phyloP scores from a whole-genome alignment of 1,284 basidiomycete species.

The Microstroma glucosiphilum region DNA sequence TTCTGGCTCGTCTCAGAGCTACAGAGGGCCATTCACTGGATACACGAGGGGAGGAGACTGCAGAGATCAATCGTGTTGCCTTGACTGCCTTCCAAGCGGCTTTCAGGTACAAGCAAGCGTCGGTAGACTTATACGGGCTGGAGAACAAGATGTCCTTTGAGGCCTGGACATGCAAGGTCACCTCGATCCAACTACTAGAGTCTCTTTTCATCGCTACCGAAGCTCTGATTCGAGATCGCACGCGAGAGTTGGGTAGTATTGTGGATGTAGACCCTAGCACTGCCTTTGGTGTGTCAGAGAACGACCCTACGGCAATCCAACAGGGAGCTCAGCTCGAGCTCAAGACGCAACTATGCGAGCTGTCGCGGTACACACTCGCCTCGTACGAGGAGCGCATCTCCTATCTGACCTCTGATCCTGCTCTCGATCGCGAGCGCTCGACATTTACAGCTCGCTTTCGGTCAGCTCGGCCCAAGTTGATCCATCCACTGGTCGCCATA shows the following conservation, averaged over 20 bases:
- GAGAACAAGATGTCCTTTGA: slow-evolving; percentile 56
- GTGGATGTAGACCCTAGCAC: slow-evolving; percentile 26
- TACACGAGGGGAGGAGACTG: slow-evolving; percentile 15
- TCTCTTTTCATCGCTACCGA: slow-evolving; percentile 68
- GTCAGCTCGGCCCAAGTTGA: slow-evolving; percentile 64
- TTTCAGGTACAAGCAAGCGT: slow-evolving; percentile 66
- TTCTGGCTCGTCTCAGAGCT: slow-evolving; percentile 14
- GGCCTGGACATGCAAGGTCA: slow-evolving; percentile 74
- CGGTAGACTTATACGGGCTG: slow-evolving; percentile 69
- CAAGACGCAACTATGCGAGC: slow-evolving; percentile 64
- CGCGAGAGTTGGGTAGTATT: slow-evolving; percentile 54
- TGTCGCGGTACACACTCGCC: slow-evolving; percentile 54
- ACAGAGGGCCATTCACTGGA: slow-evolving; percentile 6
- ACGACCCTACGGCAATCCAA: slow-evolving; percentile 15
- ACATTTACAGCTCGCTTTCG: slow-evolving; percentile 64
- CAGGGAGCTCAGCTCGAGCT: slow-evolving; percentile 46
- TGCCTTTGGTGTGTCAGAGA: slow-evolving; percentile 35
- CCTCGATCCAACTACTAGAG: slow-evolving; percentile 65
- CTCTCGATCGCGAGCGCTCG: slow-evolving; percentile 55
- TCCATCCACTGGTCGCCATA: slow-evolving; percentile 65
- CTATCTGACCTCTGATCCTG: slow-evolving; percentile 33
- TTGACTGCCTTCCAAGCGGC: slow-evolving; percentile 67
- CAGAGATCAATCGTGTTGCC: slow-evolving; percentile 67
- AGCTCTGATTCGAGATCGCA: slow-evolving; percentile 54
- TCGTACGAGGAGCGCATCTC: slow-evolving; percentile 51